Evolutionary conservation across 2,329 filamentous ascomycete genomes (phyloP), one percentile per base, ranked within the genome.

Genomic region (Paecilomyces formosus): DNA sequence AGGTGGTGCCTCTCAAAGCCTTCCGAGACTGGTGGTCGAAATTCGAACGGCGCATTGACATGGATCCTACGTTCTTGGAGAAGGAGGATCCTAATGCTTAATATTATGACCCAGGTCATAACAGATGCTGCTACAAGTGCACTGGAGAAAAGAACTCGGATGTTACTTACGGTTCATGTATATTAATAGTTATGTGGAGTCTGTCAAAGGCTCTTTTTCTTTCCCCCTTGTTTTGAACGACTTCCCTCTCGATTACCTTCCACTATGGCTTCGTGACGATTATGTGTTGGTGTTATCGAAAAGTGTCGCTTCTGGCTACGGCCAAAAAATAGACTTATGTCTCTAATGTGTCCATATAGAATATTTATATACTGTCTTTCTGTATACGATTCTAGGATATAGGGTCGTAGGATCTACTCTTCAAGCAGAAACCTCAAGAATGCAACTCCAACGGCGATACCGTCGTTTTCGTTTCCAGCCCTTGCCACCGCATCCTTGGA

Each of bases 1-100:
- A 97, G 72, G 88, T 95, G 12, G 90, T 99, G 24, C 92, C 94
- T n/a, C 76, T 99, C 63, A 94, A 90, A 76, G 90, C 89, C 4
- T 99, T 99, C 72, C 88, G 95, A 76, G 91, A 96, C 59, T 99
- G 95, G 94, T 99, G 95, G 94, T 83, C 81, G 61, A 97, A 97
- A 76, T 99, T 99, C 76, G 93, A 99, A 78, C 84, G 85, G 61
- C 88, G 87, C 70, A 83, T 99, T 45, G 88, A 92, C 66, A 82
- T 85, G 63, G 94, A 99, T 76, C 93, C 94, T 0, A 84, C 85
- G 6, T 99, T 99, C 72, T 78, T 99, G 65, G 92, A 97, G 75
- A 85, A 87, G 67, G 84, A 81, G 58, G 83, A 84, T 63, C 79
- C 80, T 18, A 68, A 61, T 62, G 64, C 67, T 12, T 62, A 26